Percentiles rank a stretch among this genome's conserved stretches.
These are phyloP conservation scores for Xylariales sp. DNA, from an alignment of 2,329 filamentous ascomycete genomes.

Conservation along the genomic window DNA sequence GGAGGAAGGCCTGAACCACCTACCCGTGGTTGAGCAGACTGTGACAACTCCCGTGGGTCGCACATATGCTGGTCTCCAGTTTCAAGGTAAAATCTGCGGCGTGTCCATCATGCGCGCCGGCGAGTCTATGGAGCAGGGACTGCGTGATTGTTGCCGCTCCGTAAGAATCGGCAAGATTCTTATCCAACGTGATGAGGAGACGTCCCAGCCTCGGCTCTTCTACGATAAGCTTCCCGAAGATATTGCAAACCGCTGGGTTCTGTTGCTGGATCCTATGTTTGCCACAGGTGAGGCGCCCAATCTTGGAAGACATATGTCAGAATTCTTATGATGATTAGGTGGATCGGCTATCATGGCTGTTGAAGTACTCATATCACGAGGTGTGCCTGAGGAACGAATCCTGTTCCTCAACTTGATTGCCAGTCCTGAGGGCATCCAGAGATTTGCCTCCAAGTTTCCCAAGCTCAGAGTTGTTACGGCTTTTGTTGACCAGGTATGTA, in stretches of 20 bases:
- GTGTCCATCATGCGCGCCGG: constrained; percentile 98
- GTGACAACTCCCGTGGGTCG: constrained; percentile 89
- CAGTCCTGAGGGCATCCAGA: constrained; percentile 87
- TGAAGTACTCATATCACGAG: constrained; percentile 82
- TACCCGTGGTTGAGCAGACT: constrained; percentile 83
- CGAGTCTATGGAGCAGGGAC: constrained; percentile 96
- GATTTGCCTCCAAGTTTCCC: constrained; percentile 85
- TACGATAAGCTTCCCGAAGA: constrained; percentile 97
- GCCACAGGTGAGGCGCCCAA: constrained; percentile 74
- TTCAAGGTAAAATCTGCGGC: constrained; percentile 97
- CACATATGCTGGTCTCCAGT: constrained; percentile 85
- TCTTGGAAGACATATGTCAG: too few relatives aligned
- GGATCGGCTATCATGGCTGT: constrained; percentile 97
- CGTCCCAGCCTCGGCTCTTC: constrained; percentile 84
- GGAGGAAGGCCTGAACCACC: constrained; percentile 94
- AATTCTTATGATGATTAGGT: too few relatives aligned
- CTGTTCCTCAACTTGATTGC: constrained; percentile 96
- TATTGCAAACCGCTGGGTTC: constrained; percentile 87
- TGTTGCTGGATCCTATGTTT: constrained; percentile 97
- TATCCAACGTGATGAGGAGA: constrained; percentile 96
- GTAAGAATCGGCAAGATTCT: constrained; percentile 97
- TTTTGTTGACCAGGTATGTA: constrained; percentile 91
- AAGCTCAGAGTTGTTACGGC: constrained; percentile 89
- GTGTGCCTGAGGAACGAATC: constrained; percentile 92
- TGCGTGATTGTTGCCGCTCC: constrained; percentile 95